Base-by-base conservation (phyloP, 1,139 yeast species). In the Ogataea hybrid region DNA sequence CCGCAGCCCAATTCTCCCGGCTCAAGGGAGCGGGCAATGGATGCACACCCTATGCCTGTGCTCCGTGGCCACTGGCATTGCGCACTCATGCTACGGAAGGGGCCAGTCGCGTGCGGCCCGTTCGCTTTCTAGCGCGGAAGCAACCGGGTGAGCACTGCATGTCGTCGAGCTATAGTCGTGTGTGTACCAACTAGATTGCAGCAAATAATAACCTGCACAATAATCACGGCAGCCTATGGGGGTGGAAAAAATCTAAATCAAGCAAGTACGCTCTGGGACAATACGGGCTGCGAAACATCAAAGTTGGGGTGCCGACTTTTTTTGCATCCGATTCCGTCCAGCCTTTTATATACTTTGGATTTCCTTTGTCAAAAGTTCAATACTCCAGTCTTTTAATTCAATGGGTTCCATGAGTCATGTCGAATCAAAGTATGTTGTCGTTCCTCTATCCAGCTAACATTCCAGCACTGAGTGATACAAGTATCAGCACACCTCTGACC, bases 261-360 rank as follows among this genome's bases (percentile, higher is more conserved):
- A 32, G 40, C 27, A 38, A 32, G 10, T 14, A 12, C 23, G 41
- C 29, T 28, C 18, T 6, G 22, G 11, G 28, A 38, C 41, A 38
- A 38, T 32, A 10, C 11, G 9, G 9, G 22, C 12, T 39, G 42
- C 42, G 42, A 37, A 37, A 33, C 42, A 34, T 32, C 42, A 25
- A 28, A 34, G 10, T 8, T 34, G 32, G 38, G 41, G 42, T 36
- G 22, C 16, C 30, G 29, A 32, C 34, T 14, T 28, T 17, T 28
- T 28, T 22, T 39, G 37, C 42, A 28, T 36, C 42, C 34, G 17
- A 12, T 39, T 33, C 42, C 42, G 42, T 28, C 37, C 42, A 23
- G 15, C 35, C 34, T 28, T 37, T 42, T 42, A 42, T 42, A 41
- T 37, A 34, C 40, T 34, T 25, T 30, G 35, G 29, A 35, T 25